Evolutionary conservation across 306 rosid genomes (phyloP), one percentile per base, ranked within the genome.

Genomic region (Cicer yamashitae): DNA sequence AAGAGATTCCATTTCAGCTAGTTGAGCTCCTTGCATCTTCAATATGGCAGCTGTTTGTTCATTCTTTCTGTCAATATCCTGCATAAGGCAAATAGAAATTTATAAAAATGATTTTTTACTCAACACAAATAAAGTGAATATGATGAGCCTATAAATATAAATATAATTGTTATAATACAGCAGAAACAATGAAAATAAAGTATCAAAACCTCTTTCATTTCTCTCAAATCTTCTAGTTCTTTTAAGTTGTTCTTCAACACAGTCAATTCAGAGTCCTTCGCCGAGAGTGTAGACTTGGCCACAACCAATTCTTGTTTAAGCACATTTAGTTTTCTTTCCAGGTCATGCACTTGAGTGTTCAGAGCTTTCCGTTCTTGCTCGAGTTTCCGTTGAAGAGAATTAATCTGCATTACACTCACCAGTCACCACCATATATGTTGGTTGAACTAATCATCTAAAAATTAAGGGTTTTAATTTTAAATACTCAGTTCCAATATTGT

Each of bases 21-120:
- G 83, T 70, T 94, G 99, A 79, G 88, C 84, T 40, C 91, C 96
- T 87, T 94, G 99, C 98, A 94, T 92, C 85, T 88, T 92, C 87
- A 94, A 82, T 60, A 94, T 85, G 69, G 86, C 72, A 71, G 96
- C 93, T 57, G 99, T 92, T 88, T 94, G 99, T 84, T 89, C 96
- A 65, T 92, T 89, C 88, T 94, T 94, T 86, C 99, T 85, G 83
- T 94, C 99, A 46, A 94, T 94, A 79, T 94, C 99, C 99, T 94
- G 69, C 57, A 84, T 15, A 48, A 77, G 72, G 65, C 45, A 77
- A 70, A 71, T 6, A 64, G 20, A 34, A 79, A 65, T 60, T 58
- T 38, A 53, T 43, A 22, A 72, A 50, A 64, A 11, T 67, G 2
- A 30, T 39, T 17, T 18, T 70, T 67, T 38, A 77, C 64, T 13